Conservation (phyloP, 371 early-diverging fungal species). For the Mycotypha africana region DNA sequence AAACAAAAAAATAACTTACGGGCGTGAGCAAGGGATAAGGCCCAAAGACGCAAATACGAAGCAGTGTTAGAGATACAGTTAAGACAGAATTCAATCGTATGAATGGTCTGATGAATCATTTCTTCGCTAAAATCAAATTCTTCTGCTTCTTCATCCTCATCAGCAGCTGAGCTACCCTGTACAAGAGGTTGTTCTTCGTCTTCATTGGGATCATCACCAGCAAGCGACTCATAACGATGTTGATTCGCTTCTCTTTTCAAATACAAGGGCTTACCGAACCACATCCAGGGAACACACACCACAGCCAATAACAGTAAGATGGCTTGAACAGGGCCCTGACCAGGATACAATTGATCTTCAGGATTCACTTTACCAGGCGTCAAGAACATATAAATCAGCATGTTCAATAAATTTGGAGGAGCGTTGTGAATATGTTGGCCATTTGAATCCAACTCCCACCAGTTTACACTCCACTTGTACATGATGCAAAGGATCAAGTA, state of each 20-base stretch:
- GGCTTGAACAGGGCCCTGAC: slow-evolving; percentile 86
- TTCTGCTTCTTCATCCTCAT: slow-evolving; percentile 50
- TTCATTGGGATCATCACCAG: slow-evolving; percentile 38
- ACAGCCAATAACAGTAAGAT: slow-evolving; percentile 83
- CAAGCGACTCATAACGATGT: slow-evolving; percentile 65
- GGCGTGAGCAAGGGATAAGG: slow-evolving; percentile 98
- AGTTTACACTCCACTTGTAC: slow-evolving; percentile 96
- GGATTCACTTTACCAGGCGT: slow-evolving; percentile 85
- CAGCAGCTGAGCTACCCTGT: slow-evolving; percentile 20
- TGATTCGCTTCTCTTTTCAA: slow-evolving; percentile 77
- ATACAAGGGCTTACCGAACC: slow-evolving; percentile 92
- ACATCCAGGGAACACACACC: slow-evolving; percentile 98
- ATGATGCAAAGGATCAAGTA: slow-evolving; percentile 93
- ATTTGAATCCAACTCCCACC: slow-evolving; percentile 67
- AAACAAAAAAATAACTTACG: slow-evolving; percentile 44
- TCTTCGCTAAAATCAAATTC: slow-evolving; percentile 90
- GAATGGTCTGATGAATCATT: slow-evolving; percentile 97
- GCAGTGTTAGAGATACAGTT: slow-evolving; percentile 99
- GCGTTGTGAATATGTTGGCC: slow-evolving; percentile 65
- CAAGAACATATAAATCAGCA: slow-evolving; percentile 99
- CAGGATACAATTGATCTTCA: slow-evolving; percentile 72
- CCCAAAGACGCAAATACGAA: slow-evolving; percentile 99
- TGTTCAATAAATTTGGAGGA: slow-evolving; percentile 96
- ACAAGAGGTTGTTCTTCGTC: slow-evolving; percentile 15
- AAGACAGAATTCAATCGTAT: slow-evolving; percentile 99